Conservation (phyloP, 495 filamentous ascomycete species). For the Aspergillus nanangensis region DNA sequence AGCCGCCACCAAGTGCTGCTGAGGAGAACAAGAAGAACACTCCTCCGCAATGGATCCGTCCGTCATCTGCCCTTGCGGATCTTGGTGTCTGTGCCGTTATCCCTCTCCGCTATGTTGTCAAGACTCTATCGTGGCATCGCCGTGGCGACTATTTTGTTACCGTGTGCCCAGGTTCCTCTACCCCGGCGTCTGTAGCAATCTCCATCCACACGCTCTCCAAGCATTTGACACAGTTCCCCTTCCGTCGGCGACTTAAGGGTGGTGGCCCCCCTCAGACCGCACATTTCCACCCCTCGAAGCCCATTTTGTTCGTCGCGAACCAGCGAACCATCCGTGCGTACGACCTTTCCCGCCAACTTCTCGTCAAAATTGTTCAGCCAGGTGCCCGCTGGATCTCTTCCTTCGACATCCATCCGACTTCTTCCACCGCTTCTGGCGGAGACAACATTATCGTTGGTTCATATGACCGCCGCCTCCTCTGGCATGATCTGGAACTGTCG, state of each 20-base stretch:
- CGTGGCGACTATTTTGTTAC: constrained; percentile 93
- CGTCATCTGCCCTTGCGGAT: constrained; percentile 65
- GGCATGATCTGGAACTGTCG: constrained; percentile 95
- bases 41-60: constrained; percentile 77
- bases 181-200: constrained; percentile 64
- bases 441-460: constrained; percentile 91
- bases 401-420: constrained; percentile 83
- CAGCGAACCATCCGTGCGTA: constrained; percentile 88
- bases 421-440: constrained; percentile 53
- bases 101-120: constrained; percentile 76
- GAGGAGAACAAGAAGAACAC: constrained; percentile 65
- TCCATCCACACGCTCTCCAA: constrained; percentile 93
- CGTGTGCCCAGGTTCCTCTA: constrained; percentile 72
- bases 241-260: constrained; percentile 70
- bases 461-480: constrained; percentile 89
- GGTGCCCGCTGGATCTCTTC: constrained; percentile 93
- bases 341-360: constrained; percentile 81
- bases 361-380: constrained; percentile 86
- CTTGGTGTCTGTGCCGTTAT: constrained; percentile 72
- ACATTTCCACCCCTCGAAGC: constrained; percentile 88
- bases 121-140: constrained; percentile 92
- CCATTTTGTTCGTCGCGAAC: constrained; percentile 93
- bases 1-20: constrained; percentile 53
- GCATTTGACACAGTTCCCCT: constrained; percentile 90
- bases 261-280: constrained; percentile 82